These are phyloP conservation scores for Eudorina sp. DNA, from an alignment of 139 green algal species.

Conservation along the genomic window DNA sequence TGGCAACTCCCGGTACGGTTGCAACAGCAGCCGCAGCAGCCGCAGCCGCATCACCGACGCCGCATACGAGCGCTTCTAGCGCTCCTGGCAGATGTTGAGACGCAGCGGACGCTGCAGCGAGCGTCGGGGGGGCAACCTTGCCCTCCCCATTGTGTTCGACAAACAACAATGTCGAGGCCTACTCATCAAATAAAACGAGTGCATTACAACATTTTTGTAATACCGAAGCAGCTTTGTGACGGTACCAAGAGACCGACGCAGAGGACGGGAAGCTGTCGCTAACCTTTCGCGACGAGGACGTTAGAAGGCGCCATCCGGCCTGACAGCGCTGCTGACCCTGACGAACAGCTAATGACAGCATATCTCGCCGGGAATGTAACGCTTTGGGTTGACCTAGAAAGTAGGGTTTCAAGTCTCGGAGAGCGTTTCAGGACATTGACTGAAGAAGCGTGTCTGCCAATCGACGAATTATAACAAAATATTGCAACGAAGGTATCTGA, in stretches of 20 bases:
- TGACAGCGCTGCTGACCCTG: neutral
- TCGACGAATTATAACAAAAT: too few relatives aligned
- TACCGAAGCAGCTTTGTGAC: neutral
- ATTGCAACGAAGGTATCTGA: too few relatives aligned
- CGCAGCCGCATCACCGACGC: slow-evolving; percentile 38
- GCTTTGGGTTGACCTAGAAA: too few relatives aligned
- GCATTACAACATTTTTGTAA: neutral
- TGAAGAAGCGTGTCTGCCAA: too few relatives aligned
- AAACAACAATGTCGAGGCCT: slow-evolving; percentile 56
- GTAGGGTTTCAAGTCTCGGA: too few relatives aligned
- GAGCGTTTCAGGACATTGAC: too few relatives aligned
- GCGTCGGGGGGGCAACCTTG: slow-evolving; percentile 50
- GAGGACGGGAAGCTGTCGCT: slow-evolving; percentile 20
- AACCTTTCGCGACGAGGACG: slow-evolving; percentile 19
- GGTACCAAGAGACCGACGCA: neutral
- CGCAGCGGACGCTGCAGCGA: slow-evolving; percentile 45
- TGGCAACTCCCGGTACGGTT: slow-evolving; percentile 53
- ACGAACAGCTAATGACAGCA: neutral
- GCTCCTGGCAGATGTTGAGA: neutral
- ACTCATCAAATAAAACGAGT: neutral
- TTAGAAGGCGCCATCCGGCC: neutral
- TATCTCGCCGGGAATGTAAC: too few relatives aligned
- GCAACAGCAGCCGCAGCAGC: slow-evolving; percentile 35
- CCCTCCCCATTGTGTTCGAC: slow-evolving; percentile 60
- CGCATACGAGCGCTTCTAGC: slow-evolving; percentile 19